phyloP scores from a whole-genome alignment of 2,329 filamentous ascomycete species.

The Phoma sp. region DNA sequence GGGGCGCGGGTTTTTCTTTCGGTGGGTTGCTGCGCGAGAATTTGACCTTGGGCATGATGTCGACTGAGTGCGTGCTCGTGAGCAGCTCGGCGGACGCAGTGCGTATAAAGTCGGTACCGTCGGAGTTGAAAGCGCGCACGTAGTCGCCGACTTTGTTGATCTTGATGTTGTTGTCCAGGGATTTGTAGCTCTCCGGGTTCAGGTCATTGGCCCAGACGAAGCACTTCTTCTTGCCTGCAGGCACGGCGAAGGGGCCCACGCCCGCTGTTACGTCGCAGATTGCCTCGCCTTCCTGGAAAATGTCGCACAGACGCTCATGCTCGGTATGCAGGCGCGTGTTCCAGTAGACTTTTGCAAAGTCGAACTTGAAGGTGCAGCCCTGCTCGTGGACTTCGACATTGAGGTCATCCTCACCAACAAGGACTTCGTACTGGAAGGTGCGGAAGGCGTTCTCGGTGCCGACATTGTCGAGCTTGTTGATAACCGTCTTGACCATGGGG shows the following conservation, averaged over 20 bases:
- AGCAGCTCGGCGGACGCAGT: slow-evolving; percentile 66
- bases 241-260: slow-evolving; percentile 92
- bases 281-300: slow-evolving; percentile 83
- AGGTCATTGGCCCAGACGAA: slow-evolving; percentile 98
- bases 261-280: slow-evolving; percentile 98
- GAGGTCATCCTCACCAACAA: slow-evolving; percentile 81
- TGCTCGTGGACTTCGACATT: slow-evolving; percentile 84
- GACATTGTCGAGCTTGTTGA: slow-evolving; percentile 93
- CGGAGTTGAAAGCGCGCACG: slow-evolving; percentile 79
- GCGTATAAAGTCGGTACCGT: slow-evolving; percentile 82
- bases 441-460: slow-evolving; percentile 85
- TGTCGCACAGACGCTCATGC: slow-evolving; percentile 77
- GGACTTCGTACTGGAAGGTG: slow-evolving; percentile 90
- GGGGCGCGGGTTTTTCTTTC: slow-evolving; percentile 33
- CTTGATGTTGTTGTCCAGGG: slow-evolving; percentile 71
- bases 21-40: slow-evolving; percentile 34
- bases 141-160: slow-evolving; percentile 79
- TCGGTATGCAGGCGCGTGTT: slow-evolving; percentile 91
- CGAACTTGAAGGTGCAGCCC: slow-evolving; percentile 85
- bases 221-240: slow-evolving; percentile 85
- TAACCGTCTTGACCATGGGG: slow-evolving; percentile 79
- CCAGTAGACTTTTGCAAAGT: slow-evolving; percentile 98
- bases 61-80: slow-evolving; percentile 59
- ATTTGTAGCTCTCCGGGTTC: slow-evolving; percentile 84
- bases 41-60: slow-evolving; percentile 46